A percentile compares a stretch with the other conserved stretches of the same genome.
phyloP scores from a whole-genome alignment of 805 yeast genomes.

The Hanseniaspora hatyaiensis region DNA sequence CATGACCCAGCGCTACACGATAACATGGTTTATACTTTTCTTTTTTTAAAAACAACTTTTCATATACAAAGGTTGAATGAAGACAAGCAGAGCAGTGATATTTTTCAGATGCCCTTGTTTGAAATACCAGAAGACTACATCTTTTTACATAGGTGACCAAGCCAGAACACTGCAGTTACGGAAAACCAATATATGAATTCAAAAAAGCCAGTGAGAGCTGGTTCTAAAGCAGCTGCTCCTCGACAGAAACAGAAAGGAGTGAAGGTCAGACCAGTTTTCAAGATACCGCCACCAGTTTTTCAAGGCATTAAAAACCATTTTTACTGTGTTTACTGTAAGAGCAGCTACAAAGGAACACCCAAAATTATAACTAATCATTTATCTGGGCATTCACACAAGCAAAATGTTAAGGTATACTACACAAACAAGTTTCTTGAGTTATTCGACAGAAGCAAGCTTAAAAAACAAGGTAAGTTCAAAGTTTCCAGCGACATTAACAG shows the following conservation, averaged over 20 bases:
- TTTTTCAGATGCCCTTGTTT: no score
- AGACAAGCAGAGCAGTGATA: no score
- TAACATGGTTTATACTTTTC: no score
- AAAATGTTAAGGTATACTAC: constrained; percentile 12
- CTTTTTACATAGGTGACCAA: no score
- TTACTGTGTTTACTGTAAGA: constrained; percentile 12
- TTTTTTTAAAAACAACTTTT: no score
- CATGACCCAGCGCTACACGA: no score
- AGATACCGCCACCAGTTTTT: constrained; percentile 10
- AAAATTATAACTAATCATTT: constrained; percentile 6
- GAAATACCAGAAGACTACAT: no score
- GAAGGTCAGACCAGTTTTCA: constrained; percentile 5
- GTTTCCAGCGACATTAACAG: constrained; percentile 11
- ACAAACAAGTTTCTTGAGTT: constrained; percentile 7
- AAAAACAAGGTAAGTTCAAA: constrained; percentile 8
- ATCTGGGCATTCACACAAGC: constrained; percentile 14
- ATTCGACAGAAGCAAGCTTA: constrained; percentile 9
- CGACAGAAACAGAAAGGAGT: neutral
- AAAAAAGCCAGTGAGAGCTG: neutral
- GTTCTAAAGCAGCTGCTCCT: no score
- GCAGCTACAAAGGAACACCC: constrained; percentile 9
- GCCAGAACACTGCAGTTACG: no score
- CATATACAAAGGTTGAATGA: no score
- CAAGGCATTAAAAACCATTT: constrained; percentile 10
- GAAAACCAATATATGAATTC: neutral